These are phyloP conservation scores for Aspergillus flavus DNA, from an alignment of 2,329 filamentous ascomycete species.

Conservation along the genomic window DNA sequence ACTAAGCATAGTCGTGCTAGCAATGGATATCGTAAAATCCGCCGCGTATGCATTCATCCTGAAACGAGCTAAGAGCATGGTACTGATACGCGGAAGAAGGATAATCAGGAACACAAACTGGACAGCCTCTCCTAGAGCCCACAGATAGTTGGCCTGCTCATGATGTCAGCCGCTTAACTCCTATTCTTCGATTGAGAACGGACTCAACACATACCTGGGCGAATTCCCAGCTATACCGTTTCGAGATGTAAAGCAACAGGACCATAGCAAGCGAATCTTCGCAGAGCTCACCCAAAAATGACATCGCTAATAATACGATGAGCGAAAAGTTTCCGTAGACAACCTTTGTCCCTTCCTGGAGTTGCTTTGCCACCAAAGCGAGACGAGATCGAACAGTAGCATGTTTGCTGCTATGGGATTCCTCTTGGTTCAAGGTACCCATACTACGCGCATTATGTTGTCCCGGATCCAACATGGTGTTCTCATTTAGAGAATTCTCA, in stretches of 20 bases:
- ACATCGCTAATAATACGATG: not conserved
- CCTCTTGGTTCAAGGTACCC: not conserved
- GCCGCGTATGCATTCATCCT: not conserved
- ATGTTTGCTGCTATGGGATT: not conserved
- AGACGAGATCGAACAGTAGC: not conserved
- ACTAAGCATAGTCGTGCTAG: not conserved
- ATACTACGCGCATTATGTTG: not conserved
- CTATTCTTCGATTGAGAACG: not conserved
- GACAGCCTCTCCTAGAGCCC: not conserved
- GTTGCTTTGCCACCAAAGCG: not conserved
- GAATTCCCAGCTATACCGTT: not conserved
- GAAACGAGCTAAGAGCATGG: not conserved
- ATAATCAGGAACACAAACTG: not conserved
- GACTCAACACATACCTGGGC: not conserved
- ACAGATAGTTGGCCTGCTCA: not conserved
- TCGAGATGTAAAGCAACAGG: not conserved
- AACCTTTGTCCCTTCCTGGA: not conserved
- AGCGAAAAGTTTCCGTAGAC: not conserved
- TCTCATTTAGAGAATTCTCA: not conserved
- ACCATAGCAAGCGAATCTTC: constrained; percentile 6
- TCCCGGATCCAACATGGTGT: not conserved
- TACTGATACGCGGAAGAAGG: not conserved
- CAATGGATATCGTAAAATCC: not conserved
- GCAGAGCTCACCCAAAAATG: not conserved
- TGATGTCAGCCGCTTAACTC: not conserved